phyloP scores from a whole-genome alignment of 2,329 filamentous ascomycete genomes.

The Pezizomycotina sp. region DNA sequence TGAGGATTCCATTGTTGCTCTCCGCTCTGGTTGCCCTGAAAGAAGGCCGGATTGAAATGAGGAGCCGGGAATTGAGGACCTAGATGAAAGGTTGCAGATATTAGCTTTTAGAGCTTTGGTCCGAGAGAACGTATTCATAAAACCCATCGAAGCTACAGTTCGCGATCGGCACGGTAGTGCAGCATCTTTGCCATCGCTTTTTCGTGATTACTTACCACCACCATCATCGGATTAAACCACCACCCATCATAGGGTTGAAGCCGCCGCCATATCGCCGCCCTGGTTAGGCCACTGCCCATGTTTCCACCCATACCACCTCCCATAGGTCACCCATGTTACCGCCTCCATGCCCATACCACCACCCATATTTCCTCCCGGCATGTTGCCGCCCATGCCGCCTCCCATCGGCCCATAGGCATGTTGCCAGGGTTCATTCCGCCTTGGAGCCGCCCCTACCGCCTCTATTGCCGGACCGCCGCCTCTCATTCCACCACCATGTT shows the following conservation, averaged over 20 bases:
- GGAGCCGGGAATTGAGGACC: slow-evolving; percentile 17
- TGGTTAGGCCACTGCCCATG: slow-evolving; percentile 35
- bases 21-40: slow-evolving; percentile 12
- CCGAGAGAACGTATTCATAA: too few relatives aligned
- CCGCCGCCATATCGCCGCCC: slow-evolving; percentile 34
- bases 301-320: slow-evolving; percentile 43
- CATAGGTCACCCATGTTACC: slow-evolving; percentile 38
- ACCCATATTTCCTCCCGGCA: slow-evolving; percentile 31
- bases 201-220: not conserved
- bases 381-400: slow-evolving; percentile 42
- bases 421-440: slow-evolving; percentile 31
- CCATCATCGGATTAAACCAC: slow-evolving; percentile 22
- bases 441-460: slow-evolving; percentile 40
- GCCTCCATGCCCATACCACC: slow-evolving; percentile 35
- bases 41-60: slow-evolving; percentile 15
- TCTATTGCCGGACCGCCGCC: slow-evolving; percentile 42
- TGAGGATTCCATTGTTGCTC: slow-evolving; percentile 18
- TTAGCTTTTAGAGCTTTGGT: too few relatives aligned
- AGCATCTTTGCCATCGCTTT: too few relatives aligned
- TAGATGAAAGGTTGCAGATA: slow-evolving; percentile 3
- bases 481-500: slow-evolving; percentile 34
- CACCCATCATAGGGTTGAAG: slow-evolving; percentile 25
- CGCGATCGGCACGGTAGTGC: too few relatives aligned
- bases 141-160: too few relatives aligned
- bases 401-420: slow-evolving; percentile 35